Conservation (phyloP, 768 basidiomycete species). For the Psilocybe subaeruginosa region DNA sequence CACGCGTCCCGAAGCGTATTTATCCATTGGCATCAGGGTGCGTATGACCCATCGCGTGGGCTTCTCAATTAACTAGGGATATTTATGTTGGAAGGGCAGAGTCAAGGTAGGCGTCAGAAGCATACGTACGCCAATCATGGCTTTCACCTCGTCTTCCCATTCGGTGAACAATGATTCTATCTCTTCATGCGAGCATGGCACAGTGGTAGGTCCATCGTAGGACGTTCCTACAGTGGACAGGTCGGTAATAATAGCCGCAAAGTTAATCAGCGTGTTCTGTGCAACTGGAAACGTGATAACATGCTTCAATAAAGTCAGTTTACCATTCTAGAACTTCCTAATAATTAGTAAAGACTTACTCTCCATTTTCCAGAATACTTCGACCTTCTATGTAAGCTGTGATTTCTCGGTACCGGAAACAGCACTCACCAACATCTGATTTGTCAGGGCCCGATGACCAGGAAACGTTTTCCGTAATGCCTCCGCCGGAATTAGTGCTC, state of each 20-base stretch:
- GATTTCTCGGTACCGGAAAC: too few relatives aligned
- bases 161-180: slow-evolving; percentile 36
- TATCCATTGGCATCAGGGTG: slow-evolving; percentile 38
- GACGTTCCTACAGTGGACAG: slow-evolving; percentile 34
- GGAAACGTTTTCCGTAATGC: slow-evolving; percentile 28
- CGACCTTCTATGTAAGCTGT: neutral
- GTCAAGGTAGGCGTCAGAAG: neutral
- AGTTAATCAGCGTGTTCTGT: slow-evolving; percentile 48
- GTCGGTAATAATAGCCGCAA: slow-evolving; percentile 42
- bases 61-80: slow-evolving; percentile 34
- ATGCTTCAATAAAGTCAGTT: neutral
- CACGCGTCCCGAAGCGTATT: slow-evolving; percentile 41
- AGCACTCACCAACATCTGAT: slow-evolving; percentile 27
- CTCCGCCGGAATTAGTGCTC: slow-evolving; percentile 33
- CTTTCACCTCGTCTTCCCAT: slow-evolving; percentile 51
- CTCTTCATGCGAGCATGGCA: slow-evolving; percentile 35
- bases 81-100: neutral
- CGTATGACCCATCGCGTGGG: slow-evolving; percentile 49
- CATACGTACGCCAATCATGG: slow-evolving; percentile 41
- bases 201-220: slow-evolving; percentile 25
- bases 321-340: neutral
- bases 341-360: neutral
- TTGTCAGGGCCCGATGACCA: slow-evolving; percentile 29
- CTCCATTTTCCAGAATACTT: slow-evolving; percentile 3
- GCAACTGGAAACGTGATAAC: slow-evolving; percentile 37